These are phyloP conservation scores for Umbelopsis sp. DNA, from an alignment of 371 early-diverging fungal genomes.

Conservation along the genomic window DNA sequence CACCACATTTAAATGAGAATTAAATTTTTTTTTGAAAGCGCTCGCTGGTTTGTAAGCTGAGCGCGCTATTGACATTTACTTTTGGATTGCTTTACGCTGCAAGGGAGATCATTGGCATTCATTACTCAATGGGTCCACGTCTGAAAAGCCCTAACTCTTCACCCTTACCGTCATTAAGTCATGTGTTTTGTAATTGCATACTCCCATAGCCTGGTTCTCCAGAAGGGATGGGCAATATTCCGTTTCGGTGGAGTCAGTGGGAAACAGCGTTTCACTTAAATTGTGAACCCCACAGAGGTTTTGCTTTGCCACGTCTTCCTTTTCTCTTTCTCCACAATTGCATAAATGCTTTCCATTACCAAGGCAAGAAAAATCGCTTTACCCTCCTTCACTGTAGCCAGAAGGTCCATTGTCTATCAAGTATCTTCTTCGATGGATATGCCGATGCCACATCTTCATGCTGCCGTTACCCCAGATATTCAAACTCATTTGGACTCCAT, in stretches of 20 bases:
- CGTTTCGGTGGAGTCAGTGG: constrained; percentile 9
- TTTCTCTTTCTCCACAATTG: too few relatives aligned
- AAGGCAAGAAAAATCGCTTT: neutral
- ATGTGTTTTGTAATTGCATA: neutral
- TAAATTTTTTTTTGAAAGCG: too few relatives aligned
- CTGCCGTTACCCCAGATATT: neutral
- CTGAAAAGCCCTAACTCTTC: too few relatives aligned
- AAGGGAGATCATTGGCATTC: too few relatives aligned
- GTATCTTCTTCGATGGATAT: neutral
- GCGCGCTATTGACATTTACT: too few relatives aligned
- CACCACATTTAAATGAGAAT: neutral
- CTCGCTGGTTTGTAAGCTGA: too few relatives aligned
- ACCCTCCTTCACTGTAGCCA: constrained; percentile 1
- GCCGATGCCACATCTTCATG: neutral
- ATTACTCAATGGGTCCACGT: too few relatives aligned
- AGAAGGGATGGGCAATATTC: constrained; percentile 13
- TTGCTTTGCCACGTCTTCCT: neutral
- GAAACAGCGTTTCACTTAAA: constrained; percentile 7
- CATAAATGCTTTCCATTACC: constrained; percentile 4
- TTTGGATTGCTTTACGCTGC: too few relatives aligned
- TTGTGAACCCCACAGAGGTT: neutral
- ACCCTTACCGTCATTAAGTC: too few relatives aligned
- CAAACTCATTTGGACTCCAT: constrained; percentile 14
- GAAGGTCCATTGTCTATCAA: constrained; percentile 1
- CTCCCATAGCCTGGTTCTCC: neutral